These are phyloP conservation scores for Thalia dealbata DNA, from an alignment of 176 grass and related monocot species.

Conservation along the genomic window DNA sequence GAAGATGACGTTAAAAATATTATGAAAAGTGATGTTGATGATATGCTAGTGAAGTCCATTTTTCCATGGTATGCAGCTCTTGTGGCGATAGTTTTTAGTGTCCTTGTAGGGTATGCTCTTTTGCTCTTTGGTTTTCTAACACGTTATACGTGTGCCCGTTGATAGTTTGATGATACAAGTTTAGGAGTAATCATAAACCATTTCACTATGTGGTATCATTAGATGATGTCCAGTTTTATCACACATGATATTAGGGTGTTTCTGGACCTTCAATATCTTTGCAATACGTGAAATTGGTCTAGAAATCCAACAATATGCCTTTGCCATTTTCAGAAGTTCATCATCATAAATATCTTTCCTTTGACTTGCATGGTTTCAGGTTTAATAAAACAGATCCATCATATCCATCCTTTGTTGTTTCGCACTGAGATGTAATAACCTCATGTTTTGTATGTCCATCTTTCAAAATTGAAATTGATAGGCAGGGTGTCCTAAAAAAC, in stretches of 20 bases:
- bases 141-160: conserved; percentile 1
- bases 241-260: background rate
- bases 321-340: no score
- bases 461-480: no score
- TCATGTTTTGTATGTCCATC: no score
- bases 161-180: background rate
- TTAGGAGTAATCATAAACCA: background rate
- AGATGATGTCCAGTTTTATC: background rate
- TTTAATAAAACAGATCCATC: no score
- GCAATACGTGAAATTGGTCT: background rate
- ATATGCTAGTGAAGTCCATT: conserved; percentile 7
- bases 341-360: no score
- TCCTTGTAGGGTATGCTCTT: conserved; percentile 47
- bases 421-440: no score
- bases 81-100: conserved; percentile 24
- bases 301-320: background rate
- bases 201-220: no score
- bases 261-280: background rate
- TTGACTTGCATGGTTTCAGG: no score
- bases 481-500: no score
- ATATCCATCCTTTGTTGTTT: no score
- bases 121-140: conserved; percentile 49
- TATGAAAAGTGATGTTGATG: background rate
- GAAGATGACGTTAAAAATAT: background rate
- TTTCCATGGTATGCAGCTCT: conserved; percentile 26